These are phyloP conservation scores for Fraxinus velutina DNA, from an alignment of 305 asterid genomes.

Conservation along the genomic window DNA sequence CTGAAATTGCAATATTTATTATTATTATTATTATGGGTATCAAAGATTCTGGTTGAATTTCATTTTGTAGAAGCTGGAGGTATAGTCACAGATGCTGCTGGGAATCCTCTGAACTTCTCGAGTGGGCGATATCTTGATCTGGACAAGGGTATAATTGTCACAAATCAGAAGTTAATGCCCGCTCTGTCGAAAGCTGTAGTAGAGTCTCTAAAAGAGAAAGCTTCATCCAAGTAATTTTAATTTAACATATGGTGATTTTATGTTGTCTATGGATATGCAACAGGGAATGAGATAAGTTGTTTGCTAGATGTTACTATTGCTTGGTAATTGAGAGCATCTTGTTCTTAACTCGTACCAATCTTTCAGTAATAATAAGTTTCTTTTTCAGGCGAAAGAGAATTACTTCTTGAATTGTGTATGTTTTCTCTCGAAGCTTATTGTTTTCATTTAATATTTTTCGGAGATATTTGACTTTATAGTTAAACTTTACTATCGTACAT, in stretches of 20 bases:
- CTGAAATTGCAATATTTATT: neutral
- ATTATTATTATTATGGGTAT: neutral
- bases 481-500: neutral
- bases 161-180: constrained; percentile 86
- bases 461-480: neutral
- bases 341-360: neutral
- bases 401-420: neutral
- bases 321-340: neutral
- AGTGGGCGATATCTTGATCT: constrained; percentile 80
- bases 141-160: constrained; percentile 75
- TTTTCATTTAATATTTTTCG: neutral
- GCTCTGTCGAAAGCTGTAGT: constrained; percentile 70
- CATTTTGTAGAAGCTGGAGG: constrained; percentile 87
- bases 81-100: constrained; percentile 72
- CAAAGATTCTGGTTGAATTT: neutral
- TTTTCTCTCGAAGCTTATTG: neutral
- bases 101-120: constrained; percentile 84
- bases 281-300: neutral
- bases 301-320: neutral
- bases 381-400: neutral
- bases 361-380: neutral
- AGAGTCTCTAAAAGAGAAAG: constrained; percentile 62
- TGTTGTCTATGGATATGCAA: neutral
- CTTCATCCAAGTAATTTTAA: constrained; percentile 35
- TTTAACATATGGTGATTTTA: neutral